A percentile compares a stretch with the other conserved stretches of the same genome.
Conservation (phyloP, 1,284 basidiomycete genomes). For the Apiotrichum mycotoxinovorans region DNA sequence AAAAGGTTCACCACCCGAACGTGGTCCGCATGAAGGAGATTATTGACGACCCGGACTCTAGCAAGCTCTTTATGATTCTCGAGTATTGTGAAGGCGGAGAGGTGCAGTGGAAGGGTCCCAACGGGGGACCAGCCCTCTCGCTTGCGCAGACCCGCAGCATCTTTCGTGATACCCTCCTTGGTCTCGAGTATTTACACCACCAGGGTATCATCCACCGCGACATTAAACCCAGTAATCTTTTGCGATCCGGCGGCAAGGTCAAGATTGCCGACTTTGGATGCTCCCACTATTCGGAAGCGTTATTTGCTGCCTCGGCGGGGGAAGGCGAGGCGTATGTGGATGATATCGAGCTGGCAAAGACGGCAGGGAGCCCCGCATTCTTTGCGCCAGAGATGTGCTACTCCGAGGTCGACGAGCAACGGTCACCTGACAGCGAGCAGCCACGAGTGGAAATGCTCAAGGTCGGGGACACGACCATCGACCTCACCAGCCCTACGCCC, state of each 20-base stretch:
- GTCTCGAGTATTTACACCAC: slow-evolving; percentile 90
- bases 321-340: slow-evolving; percentile 59
- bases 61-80: slow-evolving; percentile 94
- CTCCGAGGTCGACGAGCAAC: slow-evolving; percentile 31
- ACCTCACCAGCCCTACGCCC: background rate
- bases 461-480: background rate
- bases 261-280: slow-evolving; percentile 99
- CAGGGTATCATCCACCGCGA: slow-evolving; percentile 99
- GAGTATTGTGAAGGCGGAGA: slow-evolving; percentile 95
- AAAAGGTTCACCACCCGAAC: slow-evolving; percentile 87
- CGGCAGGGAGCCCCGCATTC: slow-evolving; percentile 97
- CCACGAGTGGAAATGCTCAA: background rate
- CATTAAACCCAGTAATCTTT: slow-evolving; percentile 96
- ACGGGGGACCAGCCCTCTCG: slow-evolving; percentile 67
- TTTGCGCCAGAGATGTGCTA: slow-evolving; percentile 92
- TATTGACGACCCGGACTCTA: slow-evolving; percentile 85
- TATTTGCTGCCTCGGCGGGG: slow-evolving; percentile 59
- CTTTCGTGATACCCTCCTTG: slow-evolving; percentile 86
- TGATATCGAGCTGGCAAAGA: slow-evolving; percentile 82
- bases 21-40: slow-evolving; percentile 90
- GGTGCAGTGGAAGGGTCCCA: slow-evolving; percentile 74
- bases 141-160: slow-evolving; percentile 80
- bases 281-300: slow-evolving; percentile 87
- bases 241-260: slow-evolving; percentile 80
- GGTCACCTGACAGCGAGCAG: slow-evolving; percentile 3